Evolutionary conservation across 257 asterid genomes (phyloP).

Genomic region (Pogostemon cablin): DNA sequence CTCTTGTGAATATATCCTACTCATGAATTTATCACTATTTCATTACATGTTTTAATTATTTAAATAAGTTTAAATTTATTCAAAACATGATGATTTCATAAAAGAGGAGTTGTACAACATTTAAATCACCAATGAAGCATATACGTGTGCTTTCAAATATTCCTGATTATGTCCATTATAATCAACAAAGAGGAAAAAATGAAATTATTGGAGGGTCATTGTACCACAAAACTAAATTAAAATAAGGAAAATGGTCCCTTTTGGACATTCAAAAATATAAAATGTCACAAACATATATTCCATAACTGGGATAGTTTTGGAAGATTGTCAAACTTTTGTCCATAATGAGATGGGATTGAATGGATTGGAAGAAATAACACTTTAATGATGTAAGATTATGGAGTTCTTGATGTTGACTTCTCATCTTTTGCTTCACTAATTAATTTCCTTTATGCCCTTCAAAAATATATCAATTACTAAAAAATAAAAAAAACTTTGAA

Average conservation of each 20-base stretch:
- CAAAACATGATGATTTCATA: no score
- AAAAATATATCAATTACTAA: not conserved
- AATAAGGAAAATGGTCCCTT: constrained; percentile 3
- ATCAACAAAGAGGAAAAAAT: not conserved
- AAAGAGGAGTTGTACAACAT: not conserved
- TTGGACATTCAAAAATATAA: not conserved
- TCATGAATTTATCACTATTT: no score
- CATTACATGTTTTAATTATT: no score
- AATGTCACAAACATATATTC: constrained; percentile 8
- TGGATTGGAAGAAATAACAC: constrained; percentile 31
- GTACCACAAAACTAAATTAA: not conserved
- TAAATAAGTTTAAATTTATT: no score
- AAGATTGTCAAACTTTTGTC: constrained; percentile 2
- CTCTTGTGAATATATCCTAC: no score
- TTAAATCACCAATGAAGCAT: not conserved
- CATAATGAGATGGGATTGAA: constrained; percentile 26
- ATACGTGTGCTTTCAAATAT: not conserved
- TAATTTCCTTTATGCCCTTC: constrained; percentile 30
- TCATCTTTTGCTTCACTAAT: constrained; percentile 24
- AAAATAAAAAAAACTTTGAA: not conserved
- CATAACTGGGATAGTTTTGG: constrained; percentile 7
- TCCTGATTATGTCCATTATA: not conserved
- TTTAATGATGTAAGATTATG: constrained; percentile 28
- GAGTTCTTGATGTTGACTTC: constrained; percentile 30
- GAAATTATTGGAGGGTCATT: constrained; percentile 1